Evolutionary conservation across 495 filamentous ascomycete species (phyloP).

Genomic region (Daldinia decipiens): DNA sequence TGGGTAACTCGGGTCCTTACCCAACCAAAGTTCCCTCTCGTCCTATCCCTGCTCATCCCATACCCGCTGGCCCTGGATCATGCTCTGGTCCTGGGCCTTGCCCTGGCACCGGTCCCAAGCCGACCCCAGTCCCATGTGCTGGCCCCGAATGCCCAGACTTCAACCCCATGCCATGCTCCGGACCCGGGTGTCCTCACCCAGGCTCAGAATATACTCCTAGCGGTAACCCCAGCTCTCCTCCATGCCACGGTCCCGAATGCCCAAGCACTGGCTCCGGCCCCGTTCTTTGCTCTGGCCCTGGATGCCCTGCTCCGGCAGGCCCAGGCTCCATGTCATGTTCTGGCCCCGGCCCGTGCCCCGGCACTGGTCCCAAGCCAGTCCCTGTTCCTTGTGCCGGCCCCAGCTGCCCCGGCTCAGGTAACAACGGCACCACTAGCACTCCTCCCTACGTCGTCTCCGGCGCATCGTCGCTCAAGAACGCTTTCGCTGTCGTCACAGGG

Average conservation of each 20-base stretch:
- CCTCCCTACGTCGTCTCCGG: conserved; percentile 36
- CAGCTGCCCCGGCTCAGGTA: conserved; percentile 4
- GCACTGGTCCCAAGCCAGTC: neutral
- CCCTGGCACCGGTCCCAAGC: neutral
- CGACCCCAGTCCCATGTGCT: neutral
- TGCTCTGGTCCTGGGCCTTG: conserved; percentile 17
- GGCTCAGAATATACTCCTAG: no score
- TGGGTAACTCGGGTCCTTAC: conserved; percentile 7
- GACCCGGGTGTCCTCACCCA: neutral
- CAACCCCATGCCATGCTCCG: conserved; percentile 3
- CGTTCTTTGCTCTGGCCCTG: neutral
- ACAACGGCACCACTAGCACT: conserved; percentile 27
- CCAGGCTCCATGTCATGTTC: neutral
- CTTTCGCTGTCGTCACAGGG: conserved; percentile 39
- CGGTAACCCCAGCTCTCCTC: neutral
- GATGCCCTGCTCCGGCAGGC: neutral
- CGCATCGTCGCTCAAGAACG: conserved; percentile 41
- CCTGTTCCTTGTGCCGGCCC: neutral
- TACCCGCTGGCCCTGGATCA: neutral
- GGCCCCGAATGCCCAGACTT: neutral
- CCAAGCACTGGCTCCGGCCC: conserved; percentile 17
- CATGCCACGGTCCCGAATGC: neutral
- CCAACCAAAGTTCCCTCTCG: conserved; percentile 1
- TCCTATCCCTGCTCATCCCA: neutral
- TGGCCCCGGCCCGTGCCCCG: conserved; percentile 7